Evolutionary conservation across 2,329 filamentous ascomycete genomes (phyloP), one percentile per base, ranked within the genome.

Genomic region (Xylaria sp.): DNA sequence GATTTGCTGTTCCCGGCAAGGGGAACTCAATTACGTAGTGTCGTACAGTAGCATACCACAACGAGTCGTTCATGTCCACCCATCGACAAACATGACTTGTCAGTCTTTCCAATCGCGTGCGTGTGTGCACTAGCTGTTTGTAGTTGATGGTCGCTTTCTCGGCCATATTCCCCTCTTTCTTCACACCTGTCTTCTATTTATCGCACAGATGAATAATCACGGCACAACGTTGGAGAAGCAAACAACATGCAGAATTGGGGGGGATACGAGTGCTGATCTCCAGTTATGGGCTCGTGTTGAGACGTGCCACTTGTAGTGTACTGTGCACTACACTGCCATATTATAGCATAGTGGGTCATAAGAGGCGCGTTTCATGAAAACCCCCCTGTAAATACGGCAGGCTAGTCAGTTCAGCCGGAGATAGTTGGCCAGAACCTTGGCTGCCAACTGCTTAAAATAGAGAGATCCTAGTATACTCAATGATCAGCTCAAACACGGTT

Each of bases 181-280:
- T 10, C 17, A 44, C 23, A 28, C 56, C 56, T 44, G 10, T 28
- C 40, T 17, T 33, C 40, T 36, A 36, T 36, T 6, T 20, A 17
- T 38, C 31, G 31, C 6, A 38, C 53, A 15, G 2, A 42, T 28
- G 23, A n/a, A 5, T 33, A 38, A 33, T 44, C 10, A 15, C 10
- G 28, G 13, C 53, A 63, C 53, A 46, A 46, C 63, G 65, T 63
- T n/a, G 15, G 53, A 17, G 23, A 2, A 38, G 5, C 13, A 6
- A 36, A 31, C 59, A 28, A 20, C 56, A 67, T 53, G 46, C 36
- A 49, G 33, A 40, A 26, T 23, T n/a, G 38, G 42, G 46, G 38
- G 13, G 36, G 49, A 63, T 56, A 56, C 48, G 54, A 63, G n/a
- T 38, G 31, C 40, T 36, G 54, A 67, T 67, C 54, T 48, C 49